A percentile compares a stretch with the other conserved stretches of the same genome.
Evolutionary conservation across 1,284 basidiomycete species (phyloP).

Genomic region (Cerrena zonata): DNA sequence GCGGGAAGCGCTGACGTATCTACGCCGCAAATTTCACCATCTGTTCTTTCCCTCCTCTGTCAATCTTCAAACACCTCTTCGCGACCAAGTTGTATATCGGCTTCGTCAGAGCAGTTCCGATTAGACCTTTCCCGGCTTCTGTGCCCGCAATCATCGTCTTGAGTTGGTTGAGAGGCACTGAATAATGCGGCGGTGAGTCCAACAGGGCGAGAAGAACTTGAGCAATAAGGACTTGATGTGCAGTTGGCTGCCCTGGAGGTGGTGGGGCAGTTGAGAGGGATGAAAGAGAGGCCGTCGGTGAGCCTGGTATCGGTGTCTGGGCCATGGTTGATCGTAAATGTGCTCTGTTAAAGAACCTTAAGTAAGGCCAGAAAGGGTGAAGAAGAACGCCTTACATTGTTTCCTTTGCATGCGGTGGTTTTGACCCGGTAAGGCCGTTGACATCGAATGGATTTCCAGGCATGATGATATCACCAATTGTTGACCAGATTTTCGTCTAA

Average conservation of each 20-base stretch:
- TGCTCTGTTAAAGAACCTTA: constrained; percentile 31
- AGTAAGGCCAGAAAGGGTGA: constrained; percentile 2
- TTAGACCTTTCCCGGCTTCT: constrained; percentile 26
- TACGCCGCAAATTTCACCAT: constrained; percentile 51
- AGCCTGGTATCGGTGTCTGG: constrained; percentile 28
- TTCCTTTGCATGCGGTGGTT: constrained; percentile 52
- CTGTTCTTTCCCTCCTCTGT: constrained; percentile 66
- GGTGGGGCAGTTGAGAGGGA: constrained; percentile 33
- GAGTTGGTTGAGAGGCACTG: constrained; percentile 55
- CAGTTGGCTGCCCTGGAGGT: constrained; percentile 32
- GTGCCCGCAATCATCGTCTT: constrained; percentile 51
- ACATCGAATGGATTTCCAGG: constrained; percentile 44
- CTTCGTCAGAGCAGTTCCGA: constrained; percentile 40
- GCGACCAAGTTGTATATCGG: constrained; percentile 65
- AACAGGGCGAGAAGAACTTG: constrained; percentile 56
- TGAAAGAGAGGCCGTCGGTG: constrained; percentile 43
- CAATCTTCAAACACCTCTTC: constrained; percentile 69
- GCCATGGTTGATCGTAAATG: constrained; percentile 44
- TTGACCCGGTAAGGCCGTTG: constrained; percentile 19
- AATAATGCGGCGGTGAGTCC: constrained; percentile 42
- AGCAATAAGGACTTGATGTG: constrained; percentile 66
- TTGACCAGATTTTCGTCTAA: constrained; percentile 64
- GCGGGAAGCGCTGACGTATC: too few relatives aligned
- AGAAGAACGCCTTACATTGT: constrained; percentile 47
- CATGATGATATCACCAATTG: constrained; percentile 58